Conservation (phyloP, 768 basidiomycete species). For the Psilocybe sp. region DNA sequence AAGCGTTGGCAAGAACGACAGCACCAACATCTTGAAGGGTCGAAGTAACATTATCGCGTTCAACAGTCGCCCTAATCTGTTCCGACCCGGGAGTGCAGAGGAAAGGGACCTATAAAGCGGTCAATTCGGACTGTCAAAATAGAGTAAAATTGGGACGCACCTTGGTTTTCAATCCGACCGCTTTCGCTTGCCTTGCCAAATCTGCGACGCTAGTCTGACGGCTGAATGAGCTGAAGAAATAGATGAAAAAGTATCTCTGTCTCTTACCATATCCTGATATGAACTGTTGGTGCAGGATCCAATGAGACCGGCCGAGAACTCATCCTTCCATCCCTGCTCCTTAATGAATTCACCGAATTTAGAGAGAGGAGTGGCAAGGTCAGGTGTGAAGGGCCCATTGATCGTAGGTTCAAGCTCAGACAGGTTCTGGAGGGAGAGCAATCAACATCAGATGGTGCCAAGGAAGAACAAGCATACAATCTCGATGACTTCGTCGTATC, state of each 20-base stretch:
- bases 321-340: conserved; percentile 91
- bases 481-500: conserved; percentile 94
- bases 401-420: conserved; percentile 88
- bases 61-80: conserved; percentile 96
- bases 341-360: conserved; percentile 78
- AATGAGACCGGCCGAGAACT: conserved; percentile 87
- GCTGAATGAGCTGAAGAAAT: conserved; percentile 4
- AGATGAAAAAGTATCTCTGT: not conserved
- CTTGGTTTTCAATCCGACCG: conserved; percentile 76
- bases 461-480: conserved; percentile 53
- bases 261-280: conserved; percentile 85
- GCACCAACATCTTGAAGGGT: conserved; percentile 89
- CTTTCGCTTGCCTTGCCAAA: conserved; percentile 85
- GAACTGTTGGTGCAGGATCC: conserved; percentile 99
- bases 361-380: conserved; percentile 91
- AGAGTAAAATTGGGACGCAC: conserved; percentile 26
- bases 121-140: conserved; percentile 4
- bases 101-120: conserved; percentile 62
- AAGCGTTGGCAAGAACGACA: conserved; percentile 93
- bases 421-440: conserved; percentile 56
- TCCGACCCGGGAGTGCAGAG: conserved; percentile 91
- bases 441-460: not conserved
- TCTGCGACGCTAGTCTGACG: conserved; percentile 87
- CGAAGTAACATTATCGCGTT: conserved; percentile 85
- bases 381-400: conserved; percentile 98